Evolutionary conservation across 2,329 filamentous ascomycete genomes (phyloP).

Genomic region (Cadophora sp.): DNA sequence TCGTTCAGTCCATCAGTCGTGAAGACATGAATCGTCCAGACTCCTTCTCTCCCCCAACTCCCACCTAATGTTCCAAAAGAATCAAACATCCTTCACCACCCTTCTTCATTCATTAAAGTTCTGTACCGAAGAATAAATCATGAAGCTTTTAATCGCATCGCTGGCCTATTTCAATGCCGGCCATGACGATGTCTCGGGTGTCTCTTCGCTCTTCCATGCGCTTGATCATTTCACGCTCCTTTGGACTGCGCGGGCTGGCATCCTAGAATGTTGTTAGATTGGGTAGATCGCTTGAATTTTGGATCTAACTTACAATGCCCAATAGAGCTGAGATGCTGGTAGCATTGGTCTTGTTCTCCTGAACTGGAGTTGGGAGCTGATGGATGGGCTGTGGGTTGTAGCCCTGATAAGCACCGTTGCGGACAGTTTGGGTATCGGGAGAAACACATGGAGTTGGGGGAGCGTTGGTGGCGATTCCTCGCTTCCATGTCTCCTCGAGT

Average conservation of each 20-base stretch:
- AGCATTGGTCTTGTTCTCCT: conserved; percentile 42
- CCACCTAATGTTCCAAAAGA: conserved; percentile 17
- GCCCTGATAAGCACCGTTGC: conserved; percentile 31
- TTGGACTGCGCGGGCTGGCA: conserved; percentile 61
- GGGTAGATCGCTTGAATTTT: not conserved
- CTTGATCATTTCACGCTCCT: conserved; percentile 63
- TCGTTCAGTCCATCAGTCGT: conserved; percentile 21
- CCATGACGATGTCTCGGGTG: conserved; percentile 37
- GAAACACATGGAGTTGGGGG: conserved; percentile 45
- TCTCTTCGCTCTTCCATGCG: conserved; percentile 57
- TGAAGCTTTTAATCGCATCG: conserved; percentile 28
- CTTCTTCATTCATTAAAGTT: conserved; percentile 30
- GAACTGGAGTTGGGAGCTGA: conserved; percentile 59
- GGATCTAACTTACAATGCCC: conserved; percentile 50
- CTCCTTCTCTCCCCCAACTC: conserved; percentile 12
- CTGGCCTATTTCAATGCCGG: conserved; percentile 32
- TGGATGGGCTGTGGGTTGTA: conserved; percentile 53
- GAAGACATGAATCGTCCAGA: conserved; percentile 22
- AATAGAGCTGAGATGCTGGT: conserved; percentile 69
- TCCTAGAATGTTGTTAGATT: conserved; percentile 45
- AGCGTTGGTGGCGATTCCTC: conserved; percentile 44
- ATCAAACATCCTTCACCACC: conserved; percentile 21
- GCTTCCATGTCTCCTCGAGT: conserved; percentile 72
- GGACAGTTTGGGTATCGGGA: conserved; percentile 38
- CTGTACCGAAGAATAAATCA: conserved; percentile 26